Base-by-base conservation (phyloP, 1,284 basidiomycete species). In the Microbotryum intermedium region DNA sequence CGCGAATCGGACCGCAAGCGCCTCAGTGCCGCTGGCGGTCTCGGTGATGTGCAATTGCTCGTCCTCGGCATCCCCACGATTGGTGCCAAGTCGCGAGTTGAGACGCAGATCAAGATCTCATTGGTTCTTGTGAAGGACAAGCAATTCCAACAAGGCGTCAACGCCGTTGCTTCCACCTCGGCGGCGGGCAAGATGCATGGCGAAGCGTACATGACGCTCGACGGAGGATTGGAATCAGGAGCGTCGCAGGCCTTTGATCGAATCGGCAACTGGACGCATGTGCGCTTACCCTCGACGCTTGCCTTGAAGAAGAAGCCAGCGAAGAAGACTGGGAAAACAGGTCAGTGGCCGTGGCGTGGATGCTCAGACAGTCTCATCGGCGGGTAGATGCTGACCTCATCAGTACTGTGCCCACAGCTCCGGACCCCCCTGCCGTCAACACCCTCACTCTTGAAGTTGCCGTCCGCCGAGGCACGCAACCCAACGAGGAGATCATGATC, bases 51-150 rank as follows among this genome's bases (percentile, higher is more conserved):
- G 47, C 67, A 72, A 55, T 57, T 77, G 3, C 72, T 90, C 72
- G 84, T 91, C 43, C 86, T 90, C 45, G 90, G 85, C 69, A 83
- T 95, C 47, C 89, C 90, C 10, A 81, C 84, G 67, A 77, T 79
- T 45, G 91, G 90, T 28, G 87, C 90, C n/a, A 93, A 94, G 76
- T 91, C 88, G 53, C 83, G 91, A 26, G 91, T 95, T 25, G 92
- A 95, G 75, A 95, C 91, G 1, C 91, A 92, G 77, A 84, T 92
- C 55, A 83, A 89, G 71, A 81, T 91, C 44, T 83, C 84, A 11
- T 78, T 91, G 53, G 85, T 88, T 70, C 78, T 90, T 53, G 84
- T 86, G 28, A 57, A 50, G 50, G 56, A 25, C 25, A 23, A 11
- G 29, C 50, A 18, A 21, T 23, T 43, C 10, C 21, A n/a, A 10